Evolutionary conservation across 2,329 filamentous ascomycete species (phyloP), one percentile per base, ranked within the genome.

Genomic region (Aspergillus glaucus): DNA sequence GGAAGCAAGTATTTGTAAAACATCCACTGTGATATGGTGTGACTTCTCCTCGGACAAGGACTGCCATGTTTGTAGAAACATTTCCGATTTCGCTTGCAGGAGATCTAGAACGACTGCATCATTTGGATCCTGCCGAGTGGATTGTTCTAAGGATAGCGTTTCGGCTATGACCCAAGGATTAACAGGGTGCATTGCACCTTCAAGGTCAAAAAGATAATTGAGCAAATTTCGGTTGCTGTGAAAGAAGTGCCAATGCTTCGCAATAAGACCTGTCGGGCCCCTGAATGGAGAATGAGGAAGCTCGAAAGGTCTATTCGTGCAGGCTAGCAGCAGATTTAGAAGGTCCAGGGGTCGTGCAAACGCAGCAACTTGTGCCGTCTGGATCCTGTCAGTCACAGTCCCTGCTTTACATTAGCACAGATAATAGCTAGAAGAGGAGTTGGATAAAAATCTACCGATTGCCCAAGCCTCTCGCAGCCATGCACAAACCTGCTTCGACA

Each of bases 391-490:
- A 15, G 74, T 69, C 53, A 77, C 71, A 3, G 68, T 70, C 36
- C 76, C 83, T 86, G 42, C 2, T 26, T 32, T 45, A 12, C 7
- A 56, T 45, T 39, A 43, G 46, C 12, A 49, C 3, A 22, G 15
- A 39, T 10, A 8, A n/a, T 4, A 24, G 6, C 32, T 4, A 21
- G 10, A 36, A 21, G 15, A 36, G 22, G 17, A 7, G 10, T 10
- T 44, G 24, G 8, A n/a, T 28, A 21, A 47, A 19, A 8, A 45
- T 26, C 40, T 24, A 92, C 88, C 84, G 55, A 90, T 86, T 55
- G 83, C 84, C 90, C 92, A 98, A 59, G 80, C 85, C 30, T 83
- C 79, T 58, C 90, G 84, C 1, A 93, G 67, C 93, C 93, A 98
- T 58, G 83, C 79, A 48, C 93, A 80, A 32, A 93, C 78, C 58